These are phyloP conservation scores for Arthrobotrys sphaeroides DNA, from an alignment of 2,329 filamentous ascomycete genomes.

Conservation along the genomic window DNA sequence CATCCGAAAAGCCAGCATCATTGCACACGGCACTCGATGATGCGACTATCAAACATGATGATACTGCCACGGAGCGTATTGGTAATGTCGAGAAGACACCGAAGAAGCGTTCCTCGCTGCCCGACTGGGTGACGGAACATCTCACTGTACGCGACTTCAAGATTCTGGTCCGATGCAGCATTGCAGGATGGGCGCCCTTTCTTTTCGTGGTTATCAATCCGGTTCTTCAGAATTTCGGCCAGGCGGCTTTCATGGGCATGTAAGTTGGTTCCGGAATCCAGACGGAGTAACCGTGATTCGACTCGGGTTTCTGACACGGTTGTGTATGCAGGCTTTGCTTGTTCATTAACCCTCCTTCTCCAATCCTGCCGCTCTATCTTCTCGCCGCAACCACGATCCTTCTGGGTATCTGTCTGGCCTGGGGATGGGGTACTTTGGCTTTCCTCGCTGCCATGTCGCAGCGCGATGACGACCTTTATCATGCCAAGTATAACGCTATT, in stretches of 20 bases:
- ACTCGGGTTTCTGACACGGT: neutral
- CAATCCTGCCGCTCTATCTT: conserved; percentile 64
- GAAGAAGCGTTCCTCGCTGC: conserved; percentile 16
- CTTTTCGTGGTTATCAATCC: conserved; percentile 65
- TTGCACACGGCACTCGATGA: neutral
- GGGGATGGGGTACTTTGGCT: conserved; percentile 65
- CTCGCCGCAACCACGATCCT: conserved; percentile 63
- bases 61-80: neutral
- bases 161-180: conserved; percentile 64
- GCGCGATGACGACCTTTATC: conserved; percentile 61
- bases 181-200: conserved; percentile 64
- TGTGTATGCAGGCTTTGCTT: conserved; percentile 60
- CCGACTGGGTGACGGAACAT: conserved; percentile 62
- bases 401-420: conserved; percentile 64
- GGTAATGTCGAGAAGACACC: neutral
- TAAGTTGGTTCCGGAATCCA: neutral
- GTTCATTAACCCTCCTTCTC: conserved; percentile 64
- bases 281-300: no score
- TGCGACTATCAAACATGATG: neutral
- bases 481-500: conserved; percentile 60
- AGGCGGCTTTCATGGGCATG: conserved; percentile 64
- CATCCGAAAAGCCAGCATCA: neutral
- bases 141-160: conserved; percentile 65
- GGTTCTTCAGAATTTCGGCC: conserved; percentile 61
- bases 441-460: conserved; percentile 65